phyloP scores from a whole-genome alignment of 805 yeast species.

The Sugiyamaella valdiviana region DNA sequence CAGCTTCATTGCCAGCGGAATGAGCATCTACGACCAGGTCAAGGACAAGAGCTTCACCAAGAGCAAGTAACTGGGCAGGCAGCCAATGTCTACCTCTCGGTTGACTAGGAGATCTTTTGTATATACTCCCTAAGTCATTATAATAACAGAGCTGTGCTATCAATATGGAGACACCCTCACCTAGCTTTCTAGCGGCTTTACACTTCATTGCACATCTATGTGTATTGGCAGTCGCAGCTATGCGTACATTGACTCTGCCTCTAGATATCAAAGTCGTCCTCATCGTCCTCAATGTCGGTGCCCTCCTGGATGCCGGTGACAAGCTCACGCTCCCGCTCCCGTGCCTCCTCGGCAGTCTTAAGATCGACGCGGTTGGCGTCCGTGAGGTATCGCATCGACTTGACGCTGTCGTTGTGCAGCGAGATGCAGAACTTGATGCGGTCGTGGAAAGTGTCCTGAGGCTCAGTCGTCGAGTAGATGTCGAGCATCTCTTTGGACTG shows the following conservation, averaged over 20 bases:
- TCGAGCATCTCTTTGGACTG: conserved; percentile 82
- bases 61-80: too few species aligned
- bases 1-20: conserved; percentile 66
- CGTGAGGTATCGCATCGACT: conserved; percentile 88
- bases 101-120: too few species aligned
- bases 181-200: too few species aligned
- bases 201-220: too few species aligned
- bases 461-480: conserved; percentile 79
- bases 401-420: conserved; percentile 84
- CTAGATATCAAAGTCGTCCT: conserved; percentile 33
- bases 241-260: too few species aligned
- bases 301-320: conserved; percentile 41
- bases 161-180: too few species aligned
- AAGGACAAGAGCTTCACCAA: conserved; percentile 10
- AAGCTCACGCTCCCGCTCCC: conserved; percentile 49
- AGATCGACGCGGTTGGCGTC: conserved; percentile 45
- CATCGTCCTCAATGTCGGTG: conserved; percentile 38
- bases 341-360: conserved; percentile 47
- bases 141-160: too few species aligned
- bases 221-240: too few species aligned
- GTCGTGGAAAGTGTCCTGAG: conserved; percentile 83
- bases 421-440: conserved; percentile 89
- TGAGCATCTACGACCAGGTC: conserved; percentile 61
- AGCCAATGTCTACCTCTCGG: too few species aligned
- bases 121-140: too few species aligned